Evolutionary conservation across 2,329 filamentous ascomycete species (phyloP), one percentile per base, ranked within the genome.

Genomic region (Aspergillus piperis): DNA sequence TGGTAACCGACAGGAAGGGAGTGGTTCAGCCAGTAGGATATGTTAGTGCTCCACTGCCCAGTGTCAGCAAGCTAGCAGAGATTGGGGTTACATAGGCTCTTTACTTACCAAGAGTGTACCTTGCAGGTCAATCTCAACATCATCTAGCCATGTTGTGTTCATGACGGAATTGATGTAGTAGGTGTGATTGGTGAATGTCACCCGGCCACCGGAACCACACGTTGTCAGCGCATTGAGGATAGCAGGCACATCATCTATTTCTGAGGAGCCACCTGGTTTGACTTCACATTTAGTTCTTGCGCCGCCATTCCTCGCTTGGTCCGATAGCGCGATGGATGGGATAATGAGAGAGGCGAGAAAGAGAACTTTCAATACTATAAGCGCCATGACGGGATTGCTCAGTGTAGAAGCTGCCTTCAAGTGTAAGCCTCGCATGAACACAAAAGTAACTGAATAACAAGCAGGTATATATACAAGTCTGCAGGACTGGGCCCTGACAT

Each of bases 131-230:
- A 84, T 75, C 36, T 81, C 77, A 15, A 78, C 76, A 62, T 84
- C 79, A 38, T 72, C 66, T 21, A 84, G 73, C 59, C 75, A 72
- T 2, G 77, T 78, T 10, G 78, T 81, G 60, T 82, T 80, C 81
- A 84, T 81, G 3, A 82, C 77, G 42, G 77, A 77, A 36, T 78
- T 77, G 63, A 84, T 76, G 64, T 83, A 73, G 72, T 82, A 84
- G 2, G 77, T 77, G 1, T 75, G 78, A 55, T 81, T 80, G 27
- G 76, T 72, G 67, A 86, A 82, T 41, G 84, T 75, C 60, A 86
- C 77, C 52, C 74, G 81, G 42, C 82, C 82, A 54, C 83, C 78
- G 47, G 75, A 73, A 2, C 82, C 75, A 64, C 83, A 85, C 27
- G 78, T 68, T 25, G 75, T 67, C 69, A 85, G 84, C 0, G 83